Evolutionary conservation across 495 filamentous ascomycete species (phyloP).

Genomic region (Apodospora peruviana): DNA sequence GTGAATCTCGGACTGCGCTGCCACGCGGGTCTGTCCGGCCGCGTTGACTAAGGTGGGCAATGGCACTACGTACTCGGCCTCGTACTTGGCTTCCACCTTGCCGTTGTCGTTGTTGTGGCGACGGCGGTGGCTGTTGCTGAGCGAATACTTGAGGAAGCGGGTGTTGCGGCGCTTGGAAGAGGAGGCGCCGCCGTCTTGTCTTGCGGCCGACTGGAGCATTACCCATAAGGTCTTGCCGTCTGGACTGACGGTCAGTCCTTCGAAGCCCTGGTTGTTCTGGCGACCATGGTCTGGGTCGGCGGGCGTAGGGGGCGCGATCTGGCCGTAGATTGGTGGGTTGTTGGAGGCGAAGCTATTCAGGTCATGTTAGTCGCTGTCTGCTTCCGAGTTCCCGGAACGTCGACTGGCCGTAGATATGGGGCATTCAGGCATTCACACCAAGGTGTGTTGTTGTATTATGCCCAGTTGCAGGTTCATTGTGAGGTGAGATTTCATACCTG

Average conservation of each 20-base stretch:
- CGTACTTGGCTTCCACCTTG: slow-evolving; percentile 31
- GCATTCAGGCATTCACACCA: too few relatives aligned
- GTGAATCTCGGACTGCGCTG: slow-evolving; percentile 70
- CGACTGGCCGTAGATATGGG: too few relatives aligned
- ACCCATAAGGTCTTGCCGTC: slow-evolving; percentile 63
- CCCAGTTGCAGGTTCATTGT: neutral
- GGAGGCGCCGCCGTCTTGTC: slow-evolving; percentile 51
- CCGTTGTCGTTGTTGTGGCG: neutral
- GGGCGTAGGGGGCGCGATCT: slow-evolving; percentile 26
- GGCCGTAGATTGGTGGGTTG: slow-evolving; percentile 59
- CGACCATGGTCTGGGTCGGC: slow-evolving; percentile 58
- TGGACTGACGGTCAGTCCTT: slow-evolving; percentile 59
- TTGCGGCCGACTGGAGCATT: slow-evolving; percentile 61
- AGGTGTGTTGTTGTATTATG: too few relatives aligned
- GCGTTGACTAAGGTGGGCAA: slow-evolving; percentile 52
- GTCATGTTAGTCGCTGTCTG: slow-evolving; percentile 4
- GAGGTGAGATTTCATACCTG: neutral
- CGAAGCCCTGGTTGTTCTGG: slow-evolving; percentile 69
- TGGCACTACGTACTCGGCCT: slow-evolving; percentile 63
- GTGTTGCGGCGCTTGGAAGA: slow-evolving; percentile 43
- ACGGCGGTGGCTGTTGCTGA: slow-evolving; percentile 29
- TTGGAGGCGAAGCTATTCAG: slow-evolving; percentile 24
- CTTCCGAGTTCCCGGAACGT: too few relatives aligned
- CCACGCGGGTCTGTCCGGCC: slow-evolving; percentile 41
- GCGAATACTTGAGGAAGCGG: slow-evolving; percentile 57